Evolutionary conservation across 805 yeast genomes (phyloP), one percentile per base, ranked within the genome.

Genomic region (Isabelozyma pseudorhagii): DNA sequence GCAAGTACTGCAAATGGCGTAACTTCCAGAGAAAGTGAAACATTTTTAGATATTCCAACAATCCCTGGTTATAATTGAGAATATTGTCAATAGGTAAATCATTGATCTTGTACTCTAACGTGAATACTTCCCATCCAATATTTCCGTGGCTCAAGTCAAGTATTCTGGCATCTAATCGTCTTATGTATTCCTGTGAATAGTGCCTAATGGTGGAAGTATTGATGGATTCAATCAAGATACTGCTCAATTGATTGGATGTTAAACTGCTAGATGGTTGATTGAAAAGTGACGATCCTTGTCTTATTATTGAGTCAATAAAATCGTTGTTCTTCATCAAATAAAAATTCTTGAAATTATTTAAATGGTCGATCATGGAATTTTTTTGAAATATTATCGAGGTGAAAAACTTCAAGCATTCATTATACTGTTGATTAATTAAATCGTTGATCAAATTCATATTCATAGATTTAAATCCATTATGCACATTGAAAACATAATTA

Each of bases 121-220:
- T 89, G 63, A 93, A 92, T 2, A 88, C 90, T 61, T 92, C 96
- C 97, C 97, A 92, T 0, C 97, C 97, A 46, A 82, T 68, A 28
- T 83, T 81, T 1, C 64, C 77, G 56, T 85, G 89, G 3, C 84
- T 84, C 45, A 86, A 68, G 50, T 87, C 90, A 45, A 92, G 72
- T 18, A 92, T 75, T 42, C 97, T 74, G 0, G 97, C 97, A 71
- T 94, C 98, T 10, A 93, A 62, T 46, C 88, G 68, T 42, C 77
- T 69, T 10, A 80, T 62, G 8, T 80, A 74, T 14, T 64, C 69
- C 2, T 68, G 62, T 5, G 70, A 46, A 43, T 60, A 65, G 60
- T 69, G 70, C 48, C 74, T 67, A 1, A 83, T 57, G 1, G 86
- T 78, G 0, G 90, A 80, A 18, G 69, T 67, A 5, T 72, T 66